A percentile compares a stretch with the other conserved stretches of the same genome.
Conservation (phyloP, 176 grass and related monocot species). For the Eremochloa ophiuroides region DNA sequence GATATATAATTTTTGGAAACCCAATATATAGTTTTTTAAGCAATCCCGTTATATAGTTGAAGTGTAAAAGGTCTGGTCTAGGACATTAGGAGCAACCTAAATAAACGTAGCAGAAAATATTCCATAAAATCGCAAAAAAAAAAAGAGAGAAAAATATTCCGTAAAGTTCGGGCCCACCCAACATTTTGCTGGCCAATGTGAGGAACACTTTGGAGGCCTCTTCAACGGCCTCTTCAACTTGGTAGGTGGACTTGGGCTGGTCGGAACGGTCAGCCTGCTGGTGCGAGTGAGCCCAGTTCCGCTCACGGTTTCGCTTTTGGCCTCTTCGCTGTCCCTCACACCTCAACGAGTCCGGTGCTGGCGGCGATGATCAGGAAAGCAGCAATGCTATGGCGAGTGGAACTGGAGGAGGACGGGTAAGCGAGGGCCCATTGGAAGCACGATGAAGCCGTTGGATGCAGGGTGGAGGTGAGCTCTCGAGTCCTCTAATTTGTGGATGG, state of each 20-base stretch:
- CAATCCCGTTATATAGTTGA: too few relatives aligned
- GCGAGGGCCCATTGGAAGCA: not conserved
- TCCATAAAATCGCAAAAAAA: too few relatives aligned
- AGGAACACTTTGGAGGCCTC: too few relatives aligned
- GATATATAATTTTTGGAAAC: too few relatives aligned
- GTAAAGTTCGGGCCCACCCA: too few relatives aligned
- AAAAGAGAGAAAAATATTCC: too few relatives aligned
- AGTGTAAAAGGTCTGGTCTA: too few relatives aligned
- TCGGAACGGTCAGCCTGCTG: not conserved
- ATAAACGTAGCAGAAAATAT: too few relatives aligned
- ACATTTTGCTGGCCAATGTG: too few relatives aligned
- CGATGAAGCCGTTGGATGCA: not conserved
- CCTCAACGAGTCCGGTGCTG: not conserved
- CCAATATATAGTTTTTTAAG: too few relatives aligned
- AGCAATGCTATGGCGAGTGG: not conserved
- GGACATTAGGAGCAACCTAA: too few relatives aligned
- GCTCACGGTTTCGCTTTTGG: not conserved
- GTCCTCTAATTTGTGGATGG: not conserved
- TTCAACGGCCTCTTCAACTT: not conserved
- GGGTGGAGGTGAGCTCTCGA: not conserved
- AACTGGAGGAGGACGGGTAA: not conserved
- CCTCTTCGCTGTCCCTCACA: not conserved
- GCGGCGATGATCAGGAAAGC: not conserved
- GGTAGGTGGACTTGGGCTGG: not conserved
- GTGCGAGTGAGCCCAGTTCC: not conserved